Base-by-base conservation (phyloP, 768 basidiomycete species). In the Tulasnella sp. region DNA sequence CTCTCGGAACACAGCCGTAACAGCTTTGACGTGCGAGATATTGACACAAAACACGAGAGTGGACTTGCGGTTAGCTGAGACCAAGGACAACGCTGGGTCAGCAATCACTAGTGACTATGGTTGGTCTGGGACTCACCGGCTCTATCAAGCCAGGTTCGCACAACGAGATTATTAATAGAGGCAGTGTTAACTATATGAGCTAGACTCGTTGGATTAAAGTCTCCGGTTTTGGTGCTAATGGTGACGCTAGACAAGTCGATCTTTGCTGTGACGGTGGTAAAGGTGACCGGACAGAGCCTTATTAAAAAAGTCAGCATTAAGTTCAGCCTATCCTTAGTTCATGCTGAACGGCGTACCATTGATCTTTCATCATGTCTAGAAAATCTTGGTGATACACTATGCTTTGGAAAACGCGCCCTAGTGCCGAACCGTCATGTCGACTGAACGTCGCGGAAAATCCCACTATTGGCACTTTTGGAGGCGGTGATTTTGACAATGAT, bases 371-470 rank as follows among this genome's bases (percentile, higher is more conserved):
- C 96, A 98, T 96, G 74, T 94, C 91, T 16, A 94, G 83, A 81
- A 98, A 95, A 80, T 95, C 93, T 23, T 90, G 89, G 83, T 99
- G 96, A 83, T 94, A 99, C 0, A 98, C 96, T 75, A 99, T 96
- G 72, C 88, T 87, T 82, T 98, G 90, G 81, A 97, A 99, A 1
- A 98, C 91, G 2, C 92, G 91, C 7, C 94, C 91, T 4, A 99
- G 88, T 1, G 95, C 93, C 2, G 96, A 86, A 5, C 95, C 93
- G 81, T 99, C 97, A 80, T 96, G 93, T 39, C 97, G 88, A 80
- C 90, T 91, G 85, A 98, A 98, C 0, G 97, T 99, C 1, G 97
- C 97, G 75, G 95, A 95, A 83, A 99, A 98, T 0, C 96, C 97
- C 69, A 99, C 87, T 73, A 98, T 90, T 2, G 96, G 95, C 37